phyloP scores from a whole-genome alignment of 768 basidiomycete species.

The Coprinopsis sp. region DNA sequence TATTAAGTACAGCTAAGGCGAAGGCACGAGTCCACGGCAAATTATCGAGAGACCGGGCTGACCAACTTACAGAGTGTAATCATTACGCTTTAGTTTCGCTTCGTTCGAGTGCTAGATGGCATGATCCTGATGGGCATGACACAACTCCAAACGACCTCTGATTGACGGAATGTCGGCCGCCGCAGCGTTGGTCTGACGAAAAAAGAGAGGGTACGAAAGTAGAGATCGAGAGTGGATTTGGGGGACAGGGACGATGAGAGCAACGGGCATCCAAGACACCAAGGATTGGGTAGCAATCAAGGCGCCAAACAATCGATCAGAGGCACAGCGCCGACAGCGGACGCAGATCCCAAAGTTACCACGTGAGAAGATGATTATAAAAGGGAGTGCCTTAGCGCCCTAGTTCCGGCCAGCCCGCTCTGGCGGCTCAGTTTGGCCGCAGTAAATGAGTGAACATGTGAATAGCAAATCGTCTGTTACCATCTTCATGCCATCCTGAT shows the following conservation, averaged over 20 bases:
- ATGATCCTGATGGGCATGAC: neutral
- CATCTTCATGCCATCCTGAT: too few species aligned
- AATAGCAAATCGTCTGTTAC: neutral
- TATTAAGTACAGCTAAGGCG: neutral
- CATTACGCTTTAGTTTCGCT: neutral
- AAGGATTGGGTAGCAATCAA: neutral
- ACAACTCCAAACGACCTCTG: neutral
- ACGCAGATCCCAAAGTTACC: constrained; percentile 2
- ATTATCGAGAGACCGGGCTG: neutral
- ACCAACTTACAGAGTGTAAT: neutral
- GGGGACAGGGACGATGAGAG: neutral
- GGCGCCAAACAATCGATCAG: neutral
- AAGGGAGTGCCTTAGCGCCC: neutral
- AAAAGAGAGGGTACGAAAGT: neutral
- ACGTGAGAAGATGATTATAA: neutral
- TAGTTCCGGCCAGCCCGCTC: neutral
- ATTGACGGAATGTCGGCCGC: constrained; percentile 1
- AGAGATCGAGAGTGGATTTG: neutral
- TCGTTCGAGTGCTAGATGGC: neutral
- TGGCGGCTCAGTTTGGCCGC: neutral
- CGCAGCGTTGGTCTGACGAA: neutral
- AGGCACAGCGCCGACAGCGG: neutral
- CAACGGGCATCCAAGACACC: neutral
- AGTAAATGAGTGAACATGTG: neutral
- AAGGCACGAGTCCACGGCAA: constrained; percentile 4